These are phyloP conservation scores for Lathyrus oleraceus DNA, from an alignment of 306 rosid species.

Conservation along the genomic window DNA sequence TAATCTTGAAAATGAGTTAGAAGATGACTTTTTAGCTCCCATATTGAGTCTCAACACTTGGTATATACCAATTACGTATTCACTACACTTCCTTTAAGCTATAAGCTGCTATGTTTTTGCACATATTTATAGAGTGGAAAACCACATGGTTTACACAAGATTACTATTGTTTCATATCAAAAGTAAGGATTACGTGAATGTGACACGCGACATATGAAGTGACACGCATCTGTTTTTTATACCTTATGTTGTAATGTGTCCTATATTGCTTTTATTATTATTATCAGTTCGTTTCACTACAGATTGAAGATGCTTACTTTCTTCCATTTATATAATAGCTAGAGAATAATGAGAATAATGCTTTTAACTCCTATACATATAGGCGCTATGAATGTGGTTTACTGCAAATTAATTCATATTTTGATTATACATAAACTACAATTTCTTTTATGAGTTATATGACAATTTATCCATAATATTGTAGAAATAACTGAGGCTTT, in stretches of 20 bases:
- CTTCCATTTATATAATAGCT: conserved; percentile 34
- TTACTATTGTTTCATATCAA: not conserved
- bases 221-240: conserved; percentile 18
- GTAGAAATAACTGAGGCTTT: too few relatives aligned
- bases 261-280: not conserved
- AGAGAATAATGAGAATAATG: conserved; percentile 15
- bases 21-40: conserved; percentile 54
- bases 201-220: conserved; percentile 36
- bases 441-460: too few relatives aligned
- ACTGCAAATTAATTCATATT: too few relatives aligned
- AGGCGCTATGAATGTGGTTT: too few relatives aligned
- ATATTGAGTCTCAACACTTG: not conserved
- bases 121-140: conserved; percentile 47
- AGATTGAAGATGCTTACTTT: conserved; percentile 35
- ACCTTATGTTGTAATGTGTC: not conserved
- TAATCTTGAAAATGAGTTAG: conserved; percentile 48
- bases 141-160: conserved; percentile 1
- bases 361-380: not conserved
- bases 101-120: not conserved
- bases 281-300: not conserved
- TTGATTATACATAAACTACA: too few relatives aligned
- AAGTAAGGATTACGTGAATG: conserved; percentile 40
- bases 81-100: not conserved
- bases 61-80: not conserved
- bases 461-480: too few relatives aligned